phyloP scores from a whole-genome alignment of 345 rosid species.

The Hirschfeldia incana region DNA sequence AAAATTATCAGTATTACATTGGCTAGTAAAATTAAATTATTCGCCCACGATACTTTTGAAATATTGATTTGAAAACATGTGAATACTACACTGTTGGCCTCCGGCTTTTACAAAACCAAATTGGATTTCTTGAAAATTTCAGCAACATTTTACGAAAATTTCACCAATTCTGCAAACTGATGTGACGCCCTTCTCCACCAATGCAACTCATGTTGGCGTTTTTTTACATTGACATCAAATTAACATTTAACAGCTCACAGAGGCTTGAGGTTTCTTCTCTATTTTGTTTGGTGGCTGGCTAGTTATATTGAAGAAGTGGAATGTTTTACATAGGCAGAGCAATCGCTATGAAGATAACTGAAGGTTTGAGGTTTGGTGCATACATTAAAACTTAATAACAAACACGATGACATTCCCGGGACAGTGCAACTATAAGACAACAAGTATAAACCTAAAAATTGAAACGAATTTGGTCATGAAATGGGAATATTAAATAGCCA shows the following conservation, averaged over 20 bases:
- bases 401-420: constrained; percentile 10
- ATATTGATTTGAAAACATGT: background rate
- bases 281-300: background rate
- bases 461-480: constrained; percentile 15
- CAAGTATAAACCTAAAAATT: constrained; percentile 4
- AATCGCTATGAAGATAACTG: background rate
- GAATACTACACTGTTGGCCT: background rate
- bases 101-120: background rate
- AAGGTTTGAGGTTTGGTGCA: constrained; percentile 22
- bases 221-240: background rate
- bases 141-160: background rate
- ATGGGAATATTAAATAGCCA: background rate
- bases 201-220: background rate
- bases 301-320: background rate
- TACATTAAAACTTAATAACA: constrained; percentile 19
- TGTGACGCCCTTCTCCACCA: background rate
- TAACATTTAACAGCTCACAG: background rate
- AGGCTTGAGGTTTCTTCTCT: background rate
- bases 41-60: background rate
- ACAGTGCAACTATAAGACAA: background rate
- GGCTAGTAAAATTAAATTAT: background rate
- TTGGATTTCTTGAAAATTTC: background rate
- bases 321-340: background rate
- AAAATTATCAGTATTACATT: background rate
- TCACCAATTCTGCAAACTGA: background rate